Evolutionary conservation across 1,284 basidiomycete genomes (phyloP).

Genomic region (Golubevia pallescens): DNA sequence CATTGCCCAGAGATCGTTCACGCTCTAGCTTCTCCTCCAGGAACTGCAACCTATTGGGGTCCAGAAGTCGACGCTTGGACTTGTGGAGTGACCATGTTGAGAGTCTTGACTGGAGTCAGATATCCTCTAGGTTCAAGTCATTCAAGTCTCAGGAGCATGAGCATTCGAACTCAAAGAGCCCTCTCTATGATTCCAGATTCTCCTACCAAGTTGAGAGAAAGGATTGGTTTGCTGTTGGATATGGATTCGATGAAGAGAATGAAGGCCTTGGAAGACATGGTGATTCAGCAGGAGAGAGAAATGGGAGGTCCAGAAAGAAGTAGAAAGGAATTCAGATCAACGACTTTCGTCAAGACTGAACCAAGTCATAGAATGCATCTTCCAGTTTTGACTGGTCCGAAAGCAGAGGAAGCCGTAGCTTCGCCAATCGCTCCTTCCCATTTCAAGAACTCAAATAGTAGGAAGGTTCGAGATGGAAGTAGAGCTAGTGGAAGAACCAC

Average conservation of each 20-base stretch:
- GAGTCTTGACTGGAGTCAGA: conserved; percentile 67
- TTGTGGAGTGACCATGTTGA: conserved; percentile 68
- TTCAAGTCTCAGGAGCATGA: conserved; percentile 66
- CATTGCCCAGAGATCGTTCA: conserved; percentile 69
- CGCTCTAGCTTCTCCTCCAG: conserved; percentile 67
- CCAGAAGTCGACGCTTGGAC: conserved; percentile 72
- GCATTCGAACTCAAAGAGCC: conserved; percentile 66
- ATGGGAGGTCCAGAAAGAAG: conserved; percentile 23
- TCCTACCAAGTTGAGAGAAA: conserved; percentile 59
- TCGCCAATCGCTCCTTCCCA: conserved; percentile 12
- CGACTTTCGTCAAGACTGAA: conserved; percentile 66
- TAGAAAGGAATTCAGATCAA: conserved; percentile 67
- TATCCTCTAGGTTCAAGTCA: conserved; percentile 70
- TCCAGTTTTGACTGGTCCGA: conserved; percentile 44
- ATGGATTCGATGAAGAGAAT: conserved; percentile 67
- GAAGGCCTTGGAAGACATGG: conserved; percentile 64
- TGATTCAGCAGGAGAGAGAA: conserved; percentile 24
- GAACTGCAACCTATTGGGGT: conserved; percentile 63
- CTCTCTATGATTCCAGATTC: conserved; percentile 65
- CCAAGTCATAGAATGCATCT: conserved; percentile 67
- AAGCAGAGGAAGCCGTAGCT: conserved; percentile 22
- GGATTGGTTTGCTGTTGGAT: conserved; percentile 66
- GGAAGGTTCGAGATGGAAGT: background rate
- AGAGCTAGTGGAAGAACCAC: too few species aligned
- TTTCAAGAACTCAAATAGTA: conserved; percentile 2